A percentile compares a stretch with the other conserved stretches of the same genome.
Evolutionary conservation across 805 yeast species (phyloP).

Genomic region (Candida easanensis): DNA sequence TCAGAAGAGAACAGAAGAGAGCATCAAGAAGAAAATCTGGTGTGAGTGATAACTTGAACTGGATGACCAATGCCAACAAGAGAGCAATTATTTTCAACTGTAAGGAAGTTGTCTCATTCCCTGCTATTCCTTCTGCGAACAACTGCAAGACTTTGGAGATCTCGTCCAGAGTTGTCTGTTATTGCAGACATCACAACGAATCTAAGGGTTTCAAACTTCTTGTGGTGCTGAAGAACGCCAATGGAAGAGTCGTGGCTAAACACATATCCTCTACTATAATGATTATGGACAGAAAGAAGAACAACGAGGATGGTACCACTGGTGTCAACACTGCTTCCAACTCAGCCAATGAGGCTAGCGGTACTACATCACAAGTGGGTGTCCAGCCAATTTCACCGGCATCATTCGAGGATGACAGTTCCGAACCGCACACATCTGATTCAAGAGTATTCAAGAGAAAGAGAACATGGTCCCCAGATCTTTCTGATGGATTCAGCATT

Average conservation of each 20-base stretch:
- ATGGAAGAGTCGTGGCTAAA: conserved; percentile 67
- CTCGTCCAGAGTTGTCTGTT: conserved; percentile 83
- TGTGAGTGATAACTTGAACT: conserved; percentile 69
- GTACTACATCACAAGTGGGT: conserved; percentile 1
- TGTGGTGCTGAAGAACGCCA: conserved; percentile 60
- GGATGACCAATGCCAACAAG: conserved; percentile 71
- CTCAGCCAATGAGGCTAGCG: conserved; percentile 17
- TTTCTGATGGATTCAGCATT: conserved; percentile 37
- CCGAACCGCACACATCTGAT: conserved; percentile 44
- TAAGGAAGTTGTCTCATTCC: conserved; percentile 78
- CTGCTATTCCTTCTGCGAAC: conserved; percentile 42
- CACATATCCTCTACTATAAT: conserved; percentile 70
- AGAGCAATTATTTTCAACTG: conserved; percentile 90
- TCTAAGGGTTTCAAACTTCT: conserved; percentile 77
- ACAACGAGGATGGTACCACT: conserved; percentile 18
- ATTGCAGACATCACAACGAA: conserved; percentile 93
- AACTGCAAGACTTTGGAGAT: conserved; percentile 40
- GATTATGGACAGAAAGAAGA: conserved; percentile 89
- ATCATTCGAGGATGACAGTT: conserved; percentile 57
- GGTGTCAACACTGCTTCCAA: conserved; percentile 20
- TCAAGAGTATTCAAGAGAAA: conserved; percentile 46
- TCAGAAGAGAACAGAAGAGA: conserved; percentile 89
- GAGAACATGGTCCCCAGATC: conserved; percentile 36
- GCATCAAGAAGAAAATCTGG: conserved; percentile 89
- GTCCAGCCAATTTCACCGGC: conserved; percentile 52